A percentile compares a stretch with the other conserved stretches of the same genome.
Conservation (phyloP, 164 flowering plant genomes). For the Tetrastigma voinierianum region DNA sequence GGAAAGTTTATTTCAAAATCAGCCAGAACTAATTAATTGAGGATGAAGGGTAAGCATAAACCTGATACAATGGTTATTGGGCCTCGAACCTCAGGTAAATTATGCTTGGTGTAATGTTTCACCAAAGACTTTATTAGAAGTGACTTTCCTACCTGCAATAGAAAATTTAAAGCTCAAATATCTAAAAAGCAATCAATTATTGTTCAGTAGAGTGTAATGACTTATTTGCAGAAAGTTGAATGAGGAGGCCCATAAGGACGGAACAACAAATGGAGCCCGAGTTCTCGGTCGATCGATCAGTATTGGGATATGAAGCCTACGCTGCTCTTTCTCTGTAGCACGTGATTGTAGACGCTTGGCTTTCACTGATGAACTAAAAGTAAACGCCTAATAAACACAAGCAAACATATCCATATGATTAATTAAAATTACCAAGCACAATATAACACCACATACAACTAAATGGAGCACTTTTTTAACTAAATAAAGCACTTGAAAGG, state of each 20-base stretch:
- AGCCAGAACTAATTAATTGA: neutral
- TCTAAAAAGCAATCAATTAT: too few relatives aligned
- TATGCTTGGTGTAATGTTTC: slow-evolving; percentile 90
- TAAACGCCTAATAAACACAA: slow-evolving; percentile 59
- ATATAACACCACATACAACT: neutral
- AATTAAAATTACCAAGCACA: slow-evolving; percentile 7
- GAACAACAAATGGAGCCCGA: slow-evolving; percentile 83
- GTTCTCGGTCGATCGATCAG: slow-evolving; percentile 78
- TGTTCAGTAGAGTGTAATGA: neutral
- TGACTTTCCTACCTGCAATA: slow-evolving; percentile 87
- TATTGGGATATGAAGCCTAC: slow-evolving; percentile 73
- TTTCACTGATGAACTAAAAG: slow-evolving; percentile 70
- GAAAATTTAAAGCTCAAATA: too few relatives aligned
- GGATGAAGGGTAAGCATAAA: slow-evolving; percentile 12
- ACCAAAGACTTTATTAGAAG: slow-evolving; percentile 78
- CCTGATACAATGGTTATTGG: slow-evolving; percentile 96
- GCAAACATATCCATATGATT: neutral
- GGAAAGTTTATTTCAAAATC: neutral
- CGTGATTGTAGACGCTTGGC: slow-evolving; percentile 81
- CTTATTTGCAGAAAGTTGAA: neutral
- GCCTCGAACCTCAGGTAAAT: slow-evolving; percentile 81
- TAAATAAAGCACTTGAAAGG: neutral
- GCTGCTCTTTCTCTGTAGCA: slow-evolving; percentile 90
- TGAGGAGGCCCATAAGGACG: slow-evolving; percentile 94
- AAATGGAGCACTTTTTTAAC: neutral